Evolutionary conservation across 192 early-diverging fungal genomes (phyloP), one percentile per base, ranked within the genome.

Genomic region (Dissophora globulifera): DNA sequence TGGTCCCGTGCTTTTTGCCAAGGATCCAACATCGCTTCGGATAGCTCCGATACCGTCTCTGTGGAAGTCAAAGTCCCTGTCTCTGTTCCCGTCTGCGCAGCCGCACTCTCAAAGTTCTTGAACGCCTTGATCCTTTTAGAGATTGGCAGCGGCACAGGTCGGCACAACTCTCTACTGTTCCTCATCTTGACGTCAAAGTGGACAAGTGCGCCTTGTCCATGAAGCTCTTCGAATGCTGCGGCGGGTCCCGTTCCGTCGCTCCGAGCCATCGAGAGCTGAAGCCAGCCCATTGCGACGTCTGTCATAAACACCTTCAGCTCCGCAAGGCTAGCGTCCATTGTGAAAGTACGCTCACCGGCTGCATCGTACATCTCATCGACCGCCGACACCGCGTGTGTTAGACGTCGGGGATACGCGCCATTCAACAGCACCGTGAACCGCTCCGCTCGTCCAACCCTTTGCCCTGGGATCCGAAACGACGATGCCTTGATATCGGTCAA

Each of bases 221-320:
- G 48, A 0, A 51, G 29, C 42, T 69, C 58, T n/a, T 51, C 57
- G 15, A 48, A 53, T 43, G 43, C 50, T 7, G 35, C 43, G 17
- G 41, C 38, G 10, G 29, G 13, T 3, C 33, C 42, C 19, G n/a
- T 50, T 6, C 23, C 57, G 22, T 54, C 29, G 7, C 47, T 41
- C 17, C 30, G 29, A 2, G 19, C 46, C 56, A 67, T 55, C 0
- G 52, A 67, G 4, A 66, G 19, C 43, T 66, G 35, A 17, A 75
- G 13, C 48, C 50, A 52, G 13, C 50, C 57, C 43, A 52, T 57
- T 0, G 48, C 55, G 19, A 75, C 27, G 16, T 67, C 50, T 7
- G 50, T 76, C 20, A 63, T 2, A 19, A 67, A 25, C 0, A 61
- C 63, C 64, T 67, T 61, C 63, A 76, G 66, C 13, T 76, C 72